phyloP scores from a whole-genome alignment of 441 rosid species.

The Gossypium armourianum region DNA sequence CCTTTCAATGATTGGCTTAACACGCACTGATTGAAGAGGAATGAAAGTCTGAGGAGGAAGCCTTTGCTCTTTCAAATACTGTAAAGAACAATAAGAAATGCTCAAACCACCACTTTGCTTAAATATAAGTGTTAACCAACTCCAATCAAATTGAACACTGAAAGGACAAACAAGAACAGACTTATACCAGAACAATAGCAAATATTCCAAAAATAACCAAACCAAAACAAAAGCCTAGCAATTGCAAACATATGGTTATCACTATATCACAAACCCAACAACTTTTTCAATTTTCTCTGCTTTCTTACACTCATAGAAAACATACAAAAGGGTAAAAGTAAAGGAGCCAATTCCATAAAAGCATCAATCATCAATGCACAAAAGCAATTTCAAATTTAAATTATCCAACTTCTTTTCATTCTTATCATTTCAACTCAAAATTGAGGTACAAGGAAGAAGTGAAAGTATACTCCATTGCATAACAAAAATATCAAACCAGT shows the following conservation, averaged over 20 bases:
- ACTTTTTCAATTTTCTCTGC: not conserved
- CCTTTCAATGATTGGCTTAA: conserved; percentile 75
- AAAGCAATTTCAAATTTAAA: not conserved
- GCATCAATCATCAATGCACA: not conserved
- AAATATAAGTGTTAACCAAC: not conserved
- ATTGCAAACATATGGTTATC: not conserved
- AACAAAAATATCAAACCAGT: not conserved
- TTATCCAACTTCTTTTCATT: not conserved
- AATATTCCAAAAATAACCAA: not conserved
- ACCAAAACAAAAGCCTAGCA: not conserved
- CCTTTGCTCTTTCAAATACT: conserved; percentile 96
- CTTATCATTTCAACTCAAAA: not conserved
- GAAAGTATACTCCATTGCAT: not conserved
- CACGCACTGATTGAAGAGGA: conserved; percentile 89
- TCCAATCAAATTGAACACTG: not conserved
- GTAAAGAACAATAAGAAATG: conserved; percentile 30
- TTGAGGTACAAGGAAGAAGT: not conserved
- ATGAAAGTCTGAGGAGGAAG: conserved; percentile 98
- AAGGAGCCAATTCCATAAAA: not conserved
- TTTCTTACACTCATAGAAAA: not conserved
- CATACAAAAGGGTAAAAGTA: not conserved
- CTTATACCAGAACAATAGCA: not conserved
- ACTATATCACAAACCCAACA: not conserved
- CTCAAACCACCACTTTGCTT: not conserved
- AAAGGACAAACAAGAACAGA: not conserved